Evolutionary conservation across 192 early-diverging fungal genomes (phyloP), one percentile per base, ranked within the genome.

Genomic region (Umbelopsis sp.): DNA sequence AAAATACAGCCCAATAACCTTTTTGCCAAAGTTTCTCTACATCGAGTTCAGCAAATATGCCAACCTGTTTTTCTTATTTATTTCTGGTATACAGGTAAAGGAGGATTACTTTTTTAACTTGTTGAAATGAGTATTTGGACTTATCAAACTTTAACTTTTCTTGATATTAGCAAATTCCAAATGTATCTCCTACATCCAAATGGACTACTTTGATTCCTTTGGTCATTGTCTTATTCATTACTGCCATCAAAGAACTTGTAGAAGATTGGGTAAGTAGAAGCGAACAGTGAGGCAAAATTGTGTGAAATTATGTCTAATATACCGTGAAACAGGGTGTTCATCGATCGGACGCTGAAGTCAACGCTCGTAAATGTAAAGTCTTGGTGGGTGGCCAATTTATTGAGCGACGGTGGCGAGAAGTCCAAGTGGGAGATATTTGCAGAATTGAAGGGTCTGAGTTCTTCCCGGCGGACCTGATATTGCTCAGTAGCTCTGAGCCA

Each of bases 1-100:
- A 71, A 99, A 99, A 82, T 99, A 99, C 86, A 97, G 92, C 74
- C 51, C 89, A 32, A 70, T 91, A n/a, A 95, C 96, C 12, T 99
- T 99, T 71, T 56, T 98, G 51, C 94, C 93, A 69, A 97, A 94
- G 84, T 98, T 98, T 76, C 84, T 99, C 52, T 91, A 91, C 67
- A 97, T 98, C 82, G 96, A 99, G 86, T 99, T 99, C 73, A 93
- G 92, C 51, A 96, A 97, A 83, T 98, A 98, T 83, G 98, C 98
- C 68, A 99, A 99, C 83, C 80, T 98, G 76, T 99, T 98, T 77
- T 99, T 99, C 87, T 81, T 99, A 81, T 97, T 99, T 80, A 98
- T 95, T 17, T 95, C 94, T 11, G 89, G 88, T 52, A 97, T 98
- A 56, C 96, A 97, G 84, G 93, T 94, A 86, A 72, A 36, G 17